A percentile compares a stretch with the other conserved stretches of the same genome.
phyloP scores from a whole-genome alignment of 169 alveolate species.

The Babesia bovis region DNA sequence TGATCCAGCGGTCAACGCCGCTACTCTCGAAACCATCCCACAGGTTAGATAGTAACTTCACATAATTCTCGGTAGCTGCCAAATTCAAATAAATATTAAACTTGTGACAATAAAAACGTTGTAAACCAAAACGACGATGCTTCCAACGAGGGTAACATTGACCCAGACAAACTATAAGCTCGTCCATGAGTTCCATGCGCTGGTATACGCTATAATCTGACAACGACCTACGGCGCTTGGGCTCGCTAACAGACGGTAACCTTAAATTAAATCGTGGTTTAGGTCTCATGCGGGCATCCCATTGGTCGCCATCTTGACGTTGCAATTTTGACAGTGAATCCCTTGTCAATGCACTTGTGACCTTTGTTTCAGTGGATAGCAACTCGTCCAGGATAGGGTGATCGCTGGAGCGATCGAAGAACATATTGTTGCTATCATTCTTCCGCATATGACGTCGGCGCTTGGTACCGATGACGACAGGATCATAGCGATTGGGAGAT shows the following conservation, averaged over 20 bases:
- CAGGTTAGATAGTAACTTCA: slow-evolving; percentile 5
- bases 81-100: slow-evolving; percentile 25
- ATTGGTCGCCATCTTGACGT: neutral
- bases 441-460: too few species aligned
- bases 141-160: slow-evolving; percentile 57
- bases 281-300: neutral
- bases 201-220: slow-evolving; percentile 20
- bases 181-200: slow-evolving; percentile 28
- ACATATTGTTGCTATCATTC: too few species aligned
- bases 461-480: too few species aligned
- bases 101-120: slow-evolving; percentile 65
- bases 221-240: slow-evolving; percentile 1
- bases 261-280: neutral
- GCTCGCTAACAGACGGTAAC: neutral
- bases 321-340: slow-evolving; percentile 4
- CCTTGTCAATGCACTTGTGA: slow-evolving; percentile 4
- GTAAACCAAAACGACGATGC: slow-evolving; percentile 46
- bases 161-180: slow-evolving; percentile 41
- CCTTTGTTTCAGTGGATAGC: slow-evolving; percentile 2
- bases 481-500: too few species aligned
- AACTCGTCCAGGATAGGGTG: neutral
- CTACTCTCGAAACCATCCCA: slow-evolving; percentile 38
- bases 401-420: too few species aligned
- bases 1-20: slow-evolving; percentile 24
- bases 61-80: slow-evolving; percentile 23